Conservation (phyloP, 208 protist genomes). For the Trypanosoma cruzi region DNA sequence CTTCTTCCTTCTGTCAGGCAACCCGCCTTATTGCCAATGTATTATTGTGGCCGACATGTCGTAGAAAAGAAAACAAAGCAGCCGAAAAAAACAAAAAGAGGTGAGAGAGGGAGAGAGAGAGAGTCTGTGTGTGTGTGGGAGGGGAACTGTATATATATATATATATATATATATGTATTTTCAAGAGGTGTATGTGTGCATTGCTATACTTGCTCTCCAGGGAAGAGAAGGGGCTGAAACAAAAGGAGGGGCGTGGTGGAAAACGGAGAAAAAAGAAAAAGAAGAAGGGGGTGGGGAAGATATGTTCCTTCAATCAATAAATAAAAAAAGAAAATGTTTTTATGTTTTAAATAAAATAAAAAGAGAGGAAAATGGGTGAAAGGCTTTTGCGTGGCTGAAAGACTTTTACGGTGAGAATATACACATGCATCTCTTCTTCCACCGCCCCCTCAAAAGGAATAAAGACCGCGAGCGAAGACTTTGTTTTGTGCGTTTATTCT, state of each 20-base stretch:
- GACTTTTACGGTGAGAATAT: background rate
- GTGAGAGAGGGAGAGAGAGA: slow-evolving; percentile 10
- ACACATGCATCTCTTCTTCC: background rate
- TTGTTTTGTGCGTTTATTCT: slow-evolving; percentile 1
- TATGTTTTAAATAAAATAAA: background rate
- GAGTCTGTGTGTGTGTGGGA: background rate
- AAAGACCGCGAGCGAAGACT: background rate
- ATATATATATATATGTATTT: background rate
- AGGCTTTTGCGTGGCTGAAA: background rate
- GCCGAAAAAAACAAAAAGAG: background rate
- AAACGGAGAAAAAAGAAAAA: background rate
- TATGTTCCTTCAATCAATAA: too few relatives aligned
- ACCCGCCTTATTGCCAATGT: background rate
- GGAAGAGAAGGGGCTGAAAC: background rate
- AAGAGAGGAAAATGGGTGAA: background rate
- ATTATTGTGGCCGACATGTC: background rate
- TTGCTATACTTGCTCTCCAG: background rate
- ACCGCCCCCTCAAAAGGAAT: too few relatives aligned
- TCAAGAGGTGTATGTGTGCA: background rate
- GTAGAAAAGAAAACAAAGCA: background rate
- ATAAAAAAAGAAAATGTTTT: too few relatives aligned
- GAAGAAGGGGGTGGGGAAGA: background rate
- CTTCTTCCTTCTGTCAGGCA: background rate
- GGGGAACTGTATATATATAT: background rate
- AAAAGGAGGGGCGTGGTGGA: background rate